Base-by-base conservation (phyloP, 805 yeast species). In the Myxozyma sirexii region DNA sequence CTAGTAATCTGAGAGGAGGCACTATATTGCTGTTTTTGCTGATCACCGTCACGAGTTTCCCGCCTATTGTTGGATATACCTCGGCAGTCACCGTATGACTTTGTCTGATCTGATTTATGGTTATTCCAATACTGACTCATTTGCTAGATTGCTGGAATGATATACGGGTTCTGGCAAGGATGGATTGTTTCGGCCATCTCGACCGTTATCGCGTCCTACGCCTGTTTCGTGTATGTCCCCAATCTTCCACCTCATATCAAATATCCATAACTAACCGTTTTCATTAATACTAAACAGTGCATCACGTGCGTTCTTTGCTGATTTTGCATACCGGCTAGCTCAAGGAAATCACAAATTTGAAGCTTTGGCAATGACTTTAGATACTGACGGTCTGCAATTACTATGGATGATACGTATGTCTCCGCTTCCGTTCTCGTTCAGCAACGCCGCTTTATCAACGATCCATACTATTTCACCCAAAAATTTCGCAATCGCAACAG, bases 391-490 rank as follows among this genome's bases (percentile, higher is more conserved):
- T 59, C 80, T 91, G 58, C 71, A 84, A 64, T 74, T 94, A 24
- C 73, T 93, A 54, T 82, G 87, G 54, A 77, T 93, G 70, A 80
- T 93, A 29, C 78, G 97, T 56, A 73, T 93, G 58, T 90, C 97
- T 67, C 99, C 99, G 0, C 80, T 93, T 68, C 98, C 98, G 0
- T 94, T 91, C 71, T 90, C 97, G 1, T 76, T 93, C 33, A 86
- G 94, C 0, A 93, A 93, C 69, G 97, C 97, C 3, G 97, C 96
- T 0, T 78, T 94, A 65, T 94, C 96, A 8, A 86, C 96, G 1
- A 82, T 93, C 13, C 97, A 96, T 0, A 87, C 89, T 17, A 79
- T 93, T 12, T 77, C 86, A 0, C 75, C 85, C 1, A 62, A 73
- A 43, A 83, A 84, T 26, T 93, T 87, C 71, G 76, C 85, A 1